Evolutionary conservation across 331 rosid genomes (phyloP).

Genomic region (Pyrus hybrid): DNA sequence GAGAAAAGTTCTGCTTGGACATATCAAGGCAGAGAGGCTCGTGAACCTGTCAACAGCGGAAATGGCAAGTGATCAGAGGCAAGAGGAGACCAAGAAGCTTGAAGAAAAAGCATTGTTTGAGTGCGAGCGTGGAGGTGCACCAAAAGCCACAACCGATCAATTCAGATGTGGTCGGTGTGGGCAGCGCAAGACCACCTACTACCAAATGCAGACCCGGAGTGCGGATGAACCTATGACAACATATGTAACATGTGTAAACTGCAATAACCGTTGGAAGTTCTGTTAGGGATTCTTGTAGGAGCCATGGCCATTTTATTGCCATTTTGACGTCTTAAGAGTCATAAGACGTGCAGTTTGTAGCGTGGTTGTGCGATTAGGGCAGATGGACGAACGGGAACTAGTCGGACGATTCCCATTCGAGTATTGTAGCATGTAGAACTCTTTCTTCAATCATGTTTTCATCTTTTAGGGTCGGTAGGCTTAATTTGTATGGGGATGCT

Average conservation of each 20-base stretch:
- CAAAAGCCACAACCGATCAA: constrained; percentile 86
- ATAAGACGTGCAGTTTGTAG: constrained; percentile 6
- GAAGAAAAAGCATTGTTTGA: constrained; percentile 78
- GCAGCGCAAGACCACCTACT: constrained; percentile 81
- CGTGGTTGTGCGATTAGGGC: constrained; percentile 10
- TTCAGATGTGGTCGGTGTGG: constrained; percentile 91
- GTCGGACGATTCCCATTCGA: constrained; percentile 10
- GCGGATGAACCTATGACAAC: constrained; percentile 99
- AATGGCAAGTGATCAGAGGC: constrained; percentile 95
- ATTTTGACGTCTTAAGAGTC: background rate
- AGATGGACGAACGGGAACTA: background rate
- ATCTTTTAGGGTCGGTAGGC: constrained; percentile 1
- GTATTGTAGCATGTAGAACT: constrained; percentile 31
- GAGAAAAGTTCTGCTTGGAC: constrained; percentile 81
- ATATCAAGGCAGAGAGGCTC: constrained; percentile 49
- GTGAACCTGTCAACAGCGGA: constrained; percentile 68
- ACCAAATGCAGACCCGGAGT: constrained; percentile 99
- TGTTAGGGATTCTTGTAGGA: constrained; percentile 41
- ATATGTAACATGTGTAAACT: constrained; percentile 78
- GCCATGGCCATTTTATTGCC: constrained; percentile 27
- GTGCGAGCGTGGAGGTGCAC: constrained; percentile 68
- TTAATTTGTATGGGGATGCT: background rate
- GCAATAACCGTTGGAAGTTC: constrained; percentile 98
- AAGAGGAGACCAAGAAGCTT: constrained; percentile 51
- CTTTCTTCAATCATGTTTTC: constrained; percentile 1